phyloP scores from a whole-genome alignment of 1,139 yeast genomes.

The Nakaseomyces kungkrabaensis region DNA sequence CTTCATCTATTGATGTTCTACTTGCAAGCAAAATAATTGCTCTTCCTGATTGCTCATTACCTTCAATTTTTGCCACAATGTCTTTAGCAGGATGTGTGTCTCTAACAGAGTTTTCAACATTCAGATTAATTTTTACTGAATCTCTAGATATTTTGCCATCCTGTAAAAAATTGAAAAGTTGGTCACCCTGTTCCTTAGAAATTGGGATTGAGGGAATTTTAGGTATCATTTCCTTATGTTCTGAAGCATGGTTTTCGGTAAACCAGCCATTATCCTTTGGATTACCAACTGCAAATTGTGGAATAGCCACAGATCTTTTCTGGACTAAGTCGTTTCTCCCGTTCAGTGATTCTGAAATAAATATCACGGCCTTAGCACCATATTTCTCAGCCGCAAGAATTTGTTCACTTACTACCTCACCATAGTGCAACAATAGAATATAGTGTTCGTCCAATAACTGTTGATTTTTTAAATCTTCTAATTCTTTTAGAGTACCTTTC shows the following conservation, averaged over 20 bases:
- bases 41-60: slow-evolving; percentile 68
- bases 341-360: slow-evolving; percentile 29
- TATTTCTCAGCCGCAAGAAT: slow-evolving; percentile 41
- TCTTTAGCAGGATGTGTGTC: slow-evolving; percentile 67
- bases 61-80: slow-evolving; percentile 67
- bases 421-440: slow-evolving; percentile 55
- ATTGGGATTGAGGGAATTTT: slow-evolving; percentile 69
- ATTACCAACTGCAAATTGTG: slow-evolving; percentile 67
- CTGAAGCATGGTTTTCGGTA: slow-evolving; percentile 49
- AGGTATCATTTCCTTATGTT: slow-evolving; percentile 48
- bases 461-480: slow-evolving; percentile 33
- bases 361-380: slow-evolving; percentile 48
- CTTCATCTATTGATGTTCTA: slow-evolving; percentile 69
- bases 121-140: slow-evolving; percentile 30
- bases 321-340: slow-evolving; percentile 41
- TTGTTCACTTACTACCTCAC: slow-evolving; percentile 44
- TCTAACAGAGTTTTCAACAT: slow-evolving; percentile 41
- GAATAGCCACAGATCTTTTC: slow-evolving; percentile 54
- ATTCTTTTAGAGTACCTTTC: slow-evolving; percentile 55
- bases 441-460: slow-evolving; percentile 33
- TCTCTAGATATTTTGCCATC: slow-evolving; percentile 27
- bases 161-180: slow-evolving; percentile 37
- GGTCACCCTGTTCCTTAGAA: slow-evolving; percentile 57
- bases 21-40: slow-evolving; percentile 77
- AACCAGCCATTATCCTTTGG: slow-evolving; percentile 37